Percentiles rank a stretch among this genome's conserved stretches.
phyloP scores from a whole-genome alignment of 2,329 filamentous ascomycete species.

The Coniochaeta sp. region DNA sequence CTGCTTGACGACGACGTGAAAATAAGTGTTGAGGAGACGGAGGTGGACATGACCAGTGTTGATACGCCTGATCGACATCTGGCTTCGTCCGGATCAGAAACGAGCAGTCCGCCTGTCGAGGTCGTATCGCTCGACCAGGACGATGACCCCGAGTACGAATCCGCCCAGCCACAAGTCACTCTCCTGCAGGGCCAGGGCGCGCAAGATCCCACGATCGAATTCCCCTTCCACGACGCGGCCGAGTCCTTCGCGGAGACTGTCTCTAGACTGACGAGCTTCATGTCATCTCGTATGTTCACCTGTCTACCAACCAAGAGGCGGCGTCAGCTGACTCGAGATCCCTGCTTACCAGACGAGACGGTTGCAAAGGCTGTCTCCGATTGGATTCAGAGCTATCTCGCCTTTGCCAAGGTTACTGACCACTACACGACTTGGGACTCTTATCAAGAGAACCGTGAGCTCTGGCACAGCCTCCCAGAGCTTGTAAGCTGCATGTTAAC shows the following conservation, averaged over 20 bases:
- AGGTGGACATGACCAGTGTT: conserved; percentile 27
- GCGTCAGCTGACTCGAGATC: neutral
- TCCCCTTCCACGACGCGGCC: conserved; percentile 32
- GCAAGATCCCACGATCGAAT: conserved; percentile 35
- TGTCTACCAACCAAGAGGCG: neutral
- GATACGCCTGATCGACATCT: conserved; percentile 18
- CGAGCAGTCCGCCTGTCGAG: conserved; percentile 36
- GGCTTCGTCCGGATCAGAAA: conserved; percentile 28
- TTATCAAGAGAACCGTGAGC: conserved; percentile 33
- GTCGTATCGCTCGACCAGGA: conserved; percentile 31
- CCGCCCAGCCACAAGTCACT: conserved; percentile 12
- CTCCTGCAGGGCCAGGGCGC: conserved; percentile 14
- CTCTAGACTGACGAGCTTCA: conserved; percentile 14
- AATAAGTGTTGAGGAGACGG: conserved; percentile 36
- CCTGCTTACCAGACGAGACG: conserved; percentile 30
- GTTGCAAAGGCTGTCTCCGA: conserved; percentile 34
- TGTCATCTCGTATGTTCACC: conserved; percentile 15
- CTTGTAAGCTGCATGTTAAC: conserved; percentile 29
- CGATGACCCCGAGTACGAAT: conserved; percentile 20
- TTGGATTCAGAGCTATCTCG: conserved; percentile 45
- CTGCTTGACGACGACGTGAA: conserved; percentile 24
- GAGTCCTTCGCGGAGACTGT: conserved; percentile 21
- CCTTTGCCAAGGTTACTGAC: conserved; percentile 27
- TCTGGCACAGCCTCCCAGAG: conserved; percentile 48
- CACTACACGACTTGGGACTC: conserved; percentile 31